Percentiles rank a stretch among this genome's conserved stretches.
These are phyloP conservation scores for Hypseocharis bilobata DNA, from an alignment of 441 rosid species.

Conservation along the genomic window DNA sequence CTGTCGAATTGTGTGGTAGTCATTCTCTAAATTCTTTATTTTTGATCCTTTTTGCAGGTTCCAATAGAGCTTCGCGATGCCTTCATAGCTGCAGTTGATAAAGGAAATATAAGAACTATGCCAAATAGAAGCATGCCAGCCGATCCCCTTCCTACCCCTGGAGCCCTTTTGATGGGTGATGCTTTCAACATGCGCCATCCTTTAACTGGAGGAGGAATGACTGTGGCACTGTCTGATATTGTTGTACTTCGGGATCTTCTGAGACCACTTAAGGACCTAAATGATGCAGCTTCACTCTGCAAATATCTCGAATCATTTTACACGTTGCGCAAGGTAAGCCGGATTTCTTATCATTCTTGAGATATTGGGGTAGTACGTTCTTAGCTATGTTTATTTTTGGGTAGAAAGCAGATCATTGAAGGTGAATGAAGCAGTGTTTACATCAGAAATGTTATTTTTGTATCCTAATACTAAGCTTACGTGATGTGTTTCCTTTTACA, in stretches of 20 bases:
- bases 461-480: background rate
- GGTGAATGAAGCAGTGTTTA: background rate
- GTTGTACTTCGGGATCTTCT: conserved; percentile 20
- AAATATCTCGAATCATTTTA: conserved; percentile 24
- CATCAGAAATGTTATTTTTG: background rate
- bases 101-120: conserved; percentile 23
- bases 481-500: conserved; percentile 1
- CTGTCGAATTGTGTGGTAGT: background rate
- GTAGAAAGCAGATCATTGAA: too few species aligned
- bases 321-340: conserved; percentile 22
- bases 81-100: conserved; percentile 22
- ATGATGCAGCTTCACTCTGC: conserved; percentile 20
- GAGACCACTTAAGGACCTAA: conserved; percentile 16
- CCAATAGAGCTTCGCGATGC: conserved; percentile 19
- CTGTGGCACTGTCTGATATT: conserved; percentile 23
- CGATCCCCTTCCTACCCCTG: conserved; percentile 21
- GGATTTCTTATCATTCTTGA: background rate
- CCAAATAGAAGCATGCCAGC: conserved; percentile 29
- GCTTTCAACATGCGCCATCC: conserved; percentile 29
- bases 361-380: background rate
- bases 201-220: conserved; percentile 25
- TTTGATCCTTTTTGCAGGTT: conserved; percentile 5
- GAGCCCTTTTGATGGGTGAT: conserved; percentile 26
- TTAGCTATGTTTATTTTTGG: background rate
- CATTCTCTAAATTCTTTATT: background rate